phyloP scores from a whole-genome alignment of 2,329 filamentous ascomycete genomes.

The Periconia macrospinosa region DNA sequence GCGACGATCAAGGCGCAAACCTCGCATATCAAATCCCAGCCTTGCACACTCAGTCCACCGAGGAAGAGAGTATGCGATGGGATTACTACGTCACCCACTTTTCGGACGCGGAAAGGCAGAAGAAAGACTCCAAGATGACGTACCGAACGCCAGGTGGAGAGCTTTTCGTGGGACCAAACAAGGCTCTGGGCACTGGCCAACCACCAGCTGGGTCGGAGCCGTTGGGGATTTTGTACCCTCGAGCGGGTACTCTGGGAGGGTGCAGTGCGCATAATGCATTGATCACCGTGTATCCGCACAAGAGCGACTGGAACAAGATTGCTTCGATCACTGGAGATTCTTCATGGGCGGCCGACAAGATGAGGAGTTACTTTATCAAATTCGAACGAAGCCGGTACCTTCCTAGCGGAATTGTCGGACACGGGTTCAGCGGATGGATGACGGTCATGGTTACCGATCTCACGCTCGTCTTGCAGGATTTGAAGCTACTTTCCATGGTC shows the following conservation, averaged over 20 bases:
- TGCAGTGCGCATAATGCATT: slow-evolving; percentile 63
- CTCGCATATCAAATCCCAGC: slow-evolving; percentile 56
- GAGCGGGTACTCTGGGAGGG: slow-evolving; percentile 58
- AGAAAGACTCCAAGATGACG: slow-evolving; percentile 52
- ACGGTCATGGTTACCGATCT: slow-evolving; percentile 48
- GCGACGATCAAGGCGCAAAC: slow-evolving; percentile 56
- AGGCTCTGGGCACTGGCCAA: slow-evolving; percentile 3
- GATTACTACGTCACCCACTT: slow-evolving; percentile 65
- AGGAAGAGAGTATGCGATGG: slow-evolving; percentile 60
- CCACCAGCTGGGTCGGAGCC: slow-evolving; percentile 54
- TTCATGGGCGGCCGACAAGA: slow-evolving; percentile 61
- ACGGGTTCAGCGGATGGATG: slow-evolving; percentile 4
- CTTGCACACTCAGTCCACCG: slow-evolving; percentile 52
- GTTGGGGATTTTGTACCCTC: slow-evolving; percentile 60
- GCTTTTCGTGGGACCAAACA: slow-evolving; percentile 53
- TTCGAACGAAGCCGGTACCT: slow-evolving; percentile 4
- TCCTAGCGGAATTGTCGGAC: neutral
- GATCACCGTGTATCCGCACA: slow-evolving; percentile 59
- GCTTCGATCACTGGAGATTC: slow-evolving; percentile 60
- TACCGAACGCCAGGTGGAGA: slow-evolving; percentile 34
- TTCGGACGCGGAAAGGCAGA: slow-evolving; percentile 52
- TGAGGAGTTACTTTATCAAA: slow-evolving; percentile 57
- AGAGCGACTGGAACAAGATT: slow-evolving; percentile 62
- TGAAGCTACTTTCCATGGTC: slow-evolving; percentile 56
- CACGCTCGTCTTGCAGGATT: slow-evolving; percentile 54